Percentiles rank a stretch among this genome's conserved stretches.
Conservation (phyloP, 768 basidiomycete genomes). For the Xanthoconium stramineum region DNA sequence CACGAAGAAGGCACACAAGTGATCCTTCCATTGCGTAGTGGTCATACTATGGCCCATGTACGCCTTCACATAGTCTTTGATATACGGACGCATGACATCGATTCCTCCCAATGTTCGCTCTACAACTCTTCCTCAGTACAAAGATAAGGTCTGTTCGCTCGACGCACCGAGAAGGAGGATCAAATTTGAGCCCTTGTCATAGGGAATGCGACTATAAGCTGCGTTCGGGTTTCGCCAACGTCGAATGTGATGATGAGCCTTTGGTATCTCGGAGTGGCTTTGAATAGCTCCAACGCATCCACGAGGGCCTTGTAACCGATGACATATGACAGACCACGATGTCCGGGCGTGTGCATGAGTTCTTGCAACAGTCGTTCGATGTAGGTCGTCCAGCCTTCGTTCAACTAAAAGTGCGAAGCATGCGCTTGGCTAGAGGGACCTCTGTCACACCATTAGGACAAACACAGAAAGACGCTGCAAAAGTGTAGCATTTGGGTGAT, state of each 20-base stretch:
- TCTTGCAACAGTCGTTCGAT: slow-evolving; percentile 79
- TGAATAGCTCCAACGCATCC: slow-evolving; percentile 64
- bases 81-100: slow-evolving; percentile 53
- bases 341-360: slow-evolving; percentile 65
- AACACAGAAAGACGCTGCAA: too few species aligned
- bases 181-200: slow-evolving; percentile 89
- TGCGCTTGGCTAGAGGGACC: slow-evolving; percentile 56
- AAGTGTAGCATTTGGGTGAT: too few species aligned
- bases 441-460: too few species aligned
- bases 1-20: slow-evolving; percentile 47
- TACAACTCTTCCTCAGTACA: slow-evolving; percentile 11
- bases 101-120: slow-evolving; percentile 55
- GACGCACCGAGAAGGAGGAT: slow-evolving; percentile 73
- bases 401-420: slow-evolving; percentile 83
- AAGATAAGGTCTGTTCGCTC: not conserved
- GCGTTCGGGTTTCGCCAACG: slow-evolving; percentile 73
- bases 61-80: slow-evolving; percentile 51
- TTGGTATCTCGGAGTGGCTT: slow-evolving; percentile 65
- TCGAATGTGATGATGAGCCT: slow-evolving; percentile 74
- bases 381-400: slow-evolving; percentile 94
- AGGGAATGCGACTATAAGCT: slow-evolving; percentile 72
- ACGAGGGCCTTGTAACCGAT: slow-evolving; percentile 69
- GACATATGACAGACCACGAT: slow-evolving; percentile 77
- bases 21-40: slow-evolving; percentile 55
- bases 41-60: slow-evolving; percentile 57